Evolutionary conservation across 2,329 filamentous ascomycete genomes (phyloP).

Genomic region (Lasiodiplodia sp.): DNA sequence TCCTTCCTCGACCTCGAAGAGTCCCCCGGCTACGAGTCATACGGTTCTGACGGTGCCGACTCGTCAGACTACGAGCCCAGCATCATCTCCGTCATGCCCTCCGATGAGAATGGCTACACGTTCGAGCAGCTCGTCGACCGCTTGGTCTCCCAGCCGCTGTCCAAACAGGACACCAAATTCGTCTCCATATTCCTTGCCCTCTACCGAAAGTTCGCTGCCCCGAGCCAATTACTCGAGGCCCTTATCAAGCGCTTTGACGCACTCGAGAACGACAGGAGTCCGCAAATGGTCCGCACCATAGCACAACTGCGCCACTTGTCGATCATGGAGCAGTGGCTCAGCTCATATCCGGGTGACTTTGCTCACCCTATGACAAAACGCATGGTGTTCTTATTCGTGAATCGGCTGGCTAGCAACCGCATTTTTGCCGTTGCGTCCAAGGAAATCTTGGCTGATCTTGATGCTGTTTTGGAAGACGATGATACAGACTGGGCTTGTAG

Average conservation of each 20-base stretch:
- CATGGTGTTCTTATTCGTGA: slow-evolving; percentile 77
- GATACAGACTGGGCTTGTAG: slow-evolving; percentile 91
- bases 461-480: slow-evolving; percentile 82
- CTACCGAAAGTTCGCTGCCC: slow-evolving; percentile 91
- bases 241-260: slow-evolving; percentile 79
- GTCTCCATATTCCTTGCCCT: slow-evolving; percentile 87
- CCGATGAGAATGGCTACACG: slow-evolving; percentile 67
- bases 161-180: slow-evolving; percentile 89
- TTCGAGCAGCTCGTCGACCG: slow-evolving; percentile 74
- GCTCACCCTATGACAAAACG: slow-evolving; percentile 77
- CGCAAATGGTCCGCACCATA: slow-evolving; percentile 78
- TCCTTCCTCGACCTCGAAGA: slow-evolving; percentile 74
- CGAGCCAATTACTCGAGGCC: slow-evolving; percentile 76
- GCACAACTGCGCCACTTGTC: slow-evolving; percentile 84
- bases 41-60: slow-evolving; percentile 72
- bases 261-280: slow-evolving; percentile 69
- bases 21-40: slow-evolving; percentile 71
- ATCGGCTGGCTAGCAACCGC: slow-evolving; percentile 74
- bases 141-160: slow-evolving; percentile 81
- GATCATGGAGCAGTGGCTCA: slow-evolving; percentile 87
- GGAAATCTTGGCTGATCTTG: slow-evolving; percentile 82
- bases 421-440: slow-evolving; percentile 85
- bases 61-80: slow-evolving; percentile 66
- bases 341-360: slow-evolving; percentile 91
- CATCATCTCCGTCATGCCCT: slow-evolving; percentile 45